A percentile compares a stretch with the other conserved stretches of the same genome.
Conservation (phyloP, 2,329 filamentous ascomycete genomes). For the Hirsutella rhossiliensis region DNA sequence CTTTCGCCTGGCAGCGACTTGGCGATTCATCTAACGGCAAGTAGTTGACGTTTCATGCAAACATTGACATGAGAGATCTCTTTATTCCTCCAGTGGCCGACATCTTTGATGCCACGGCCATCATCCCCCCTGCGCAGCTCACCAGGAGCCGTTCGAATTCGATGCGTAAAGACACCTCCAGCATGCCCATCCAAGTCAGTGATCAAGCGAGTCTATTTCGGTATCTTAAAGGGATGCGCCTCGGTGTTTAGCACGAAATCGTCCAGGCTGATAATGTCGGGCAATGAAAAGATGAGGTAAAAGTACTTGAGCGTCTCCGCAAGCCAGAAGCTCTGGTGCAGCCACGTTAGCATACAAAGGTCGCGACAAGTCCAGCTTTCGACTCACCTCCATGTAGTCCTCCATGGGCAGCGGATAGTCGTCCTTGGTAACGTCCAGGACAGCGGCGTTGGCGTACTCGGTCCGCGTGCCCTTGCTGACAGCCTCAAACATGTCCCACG, state of each 20-base stretch:
- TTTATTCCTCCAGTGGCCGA: too few relatives aligned
- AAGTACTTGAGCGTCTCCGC: slow-evolving; percentile 74
- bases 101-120: too few relatives aligned
- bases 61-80: too few relatives aligned
- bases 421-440: slow-evolving; percentile 42
- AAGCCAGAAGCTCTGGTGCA: slow-evolving; percentile 66
- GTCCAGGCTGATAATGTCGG: slow-evolving; percentile 33
- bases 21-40: too few relatives aligned
- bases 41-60: too few relatives aligned
- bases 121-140: too few relatives aligned
- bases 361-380: not conserved
- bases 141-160: too few relatives aligned
- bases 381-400: slow-evolving; percentile 47
- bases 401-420: slow-evolving; percentile 11
- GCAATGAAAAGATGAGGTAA: slow-evolving; percentile 54
- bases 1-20: too few relatives aligned
- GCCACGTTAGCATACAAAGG: slow-evolving; percentile 32
- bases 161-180: too few relatives aligned
- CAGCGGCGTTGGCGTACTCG: slow-evolving; percentile 46
- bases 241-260: slow-evolving; percentile 25
- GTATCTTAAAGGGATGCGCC: slow-evolving; percentile 38
- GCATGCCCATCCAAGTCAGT: too few relatives aligned
- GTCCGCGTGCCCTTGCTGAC: slow-evolving; percentile 47
- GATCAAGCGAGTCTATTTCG: not conserved
- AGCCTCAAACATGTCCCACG: slow-evolving; percentile 60